phyloP scores from a whole-genome alignment of 306 rosid species.

The Cucurbita argyrosperma region DNA sequence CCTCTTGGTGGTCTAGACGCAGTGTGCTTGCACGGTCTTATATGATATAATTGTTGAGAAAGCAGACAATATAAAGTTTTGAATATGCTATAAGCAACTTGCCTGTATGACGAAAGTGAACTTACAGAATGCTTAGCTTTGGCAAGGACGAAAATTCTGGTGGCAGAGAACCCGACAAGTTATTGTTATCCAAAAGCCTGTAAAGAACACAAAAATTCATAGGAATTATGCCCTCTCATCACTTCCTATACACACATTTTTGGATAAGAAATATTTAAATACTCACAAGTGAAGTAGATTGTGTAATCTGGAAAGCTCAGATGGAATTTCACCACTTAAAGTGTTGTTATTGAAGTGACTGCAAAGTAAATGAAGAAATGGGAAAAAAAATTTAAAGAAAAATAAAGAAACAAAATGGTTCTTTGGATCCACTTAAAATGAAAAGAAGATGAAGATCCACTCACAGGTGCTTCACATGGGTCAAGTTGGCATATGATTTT shows the following conservation, averaged over 20 bases:
- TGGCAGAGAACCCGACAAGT: slow-evolving; percentile 33
- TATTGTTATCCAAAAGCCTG: slow-evolving; percentile 42
- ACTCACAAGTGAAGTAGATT: slow-evolving; percentile 31
- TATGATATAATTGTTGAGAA: not conserved
- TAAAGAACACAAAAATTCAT: not conserved
- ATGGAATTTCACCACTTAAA: slow-evolving; percentile 29
- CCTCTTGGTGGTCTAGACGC: not conserved
- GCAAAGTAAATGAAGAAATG: slow-evolving; percentile 8
- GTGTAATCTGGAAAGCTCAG: slow-evolving; percentile 20
- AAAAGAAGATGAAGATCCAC: slow-evolving; percentile 3
- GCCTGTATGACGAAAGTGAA: not conserved
- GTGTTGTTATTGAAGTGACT: slow-evolving; percentile 48
- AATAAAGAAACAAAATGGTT: not conserved
- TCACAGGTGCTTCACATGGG: slow-evolving; percentile 21
- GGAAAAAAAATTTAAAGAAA: not conserved
- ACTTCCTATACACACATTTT: not conserved
- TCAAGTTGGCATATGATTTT: slow-evolving; percentile 25
- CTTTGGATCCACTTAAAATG: not conserved
- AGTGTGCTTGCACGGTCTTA: not conserved
- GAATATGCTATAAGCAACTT: not conserved
- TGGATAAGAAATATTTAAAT: not conserved
- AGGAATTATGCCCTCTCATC: not conserved
- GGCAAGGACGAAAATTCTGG: slow-evolving; percentile 19
- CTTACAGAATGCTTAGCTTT: slow-evolving; percentile 18
- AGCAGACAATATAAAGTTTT: not conserved